A percentile compares a stretch with the other conserved stretches of the same genome.
Evolutionary conservation across 225 moss, liverwort and hornwort genomes (phyloP).

Genomic region (Neckera pumila): DNA sequence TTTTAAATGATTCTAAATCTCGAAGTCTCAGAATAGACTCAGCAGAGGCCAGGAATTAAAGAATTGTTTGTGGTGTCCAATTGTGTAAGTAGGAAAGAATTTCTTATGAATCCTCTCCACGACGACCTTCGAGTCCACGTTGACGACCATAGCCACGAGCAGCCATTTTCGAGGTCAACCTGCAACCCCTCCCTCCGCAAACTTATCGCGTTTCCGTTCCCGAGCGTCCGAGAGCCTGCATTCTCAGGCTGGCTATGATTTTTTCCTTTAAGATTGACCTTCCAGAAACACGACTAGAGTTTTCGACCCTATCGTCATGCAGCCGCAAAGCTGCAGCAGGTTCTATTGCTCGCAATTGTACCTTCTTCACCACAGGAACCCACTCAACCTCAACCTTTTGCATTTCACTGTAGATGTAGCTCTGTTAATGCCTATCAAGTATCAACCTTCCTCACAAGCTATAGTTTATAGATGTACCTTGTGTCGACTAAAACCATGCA

Average conservation of each 20-base stretch:
- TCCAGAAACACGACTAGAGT: not conserved
- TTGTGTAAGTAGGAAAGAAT: not conserved
- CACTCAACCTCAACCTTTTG: not conserved
- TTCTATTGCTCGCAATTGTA: not conserved
- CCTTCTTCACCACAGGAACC: not conserved
- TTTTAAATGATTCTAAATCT: not conserved
- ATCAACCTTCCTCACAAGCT: not conserved
- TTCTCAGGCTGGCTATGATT: not conserved
- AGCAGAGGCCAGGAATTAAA: not conserved
- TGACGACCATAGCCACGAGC: not conserved
- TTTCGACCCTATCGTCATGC: not conserved
- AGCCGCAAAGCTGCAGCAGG: not conserved
- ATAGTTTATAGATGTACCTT: too few relatives aligned
- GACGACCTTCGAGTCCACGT: not conserved
- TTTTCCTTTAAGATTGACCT: not conserved
- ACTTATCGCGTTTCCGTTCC: not conserved
- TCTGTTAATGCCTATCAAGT: not conserved
- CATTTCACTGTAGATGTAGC: not conserved
- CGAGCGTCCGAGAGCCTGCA: not conserved
- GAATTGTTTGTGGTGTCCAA: not conserved
- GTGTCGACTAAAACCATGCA: not conserved
- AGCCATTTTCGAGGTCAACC: not conserved
- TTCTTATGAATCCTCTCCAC: too few relatives aligned
- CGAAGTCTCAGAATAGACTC: not conserved
- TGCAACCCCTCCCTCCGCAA: not conserved